Conservation (phyloP, 306 rosid species). For the Rosa persica region DNA sequence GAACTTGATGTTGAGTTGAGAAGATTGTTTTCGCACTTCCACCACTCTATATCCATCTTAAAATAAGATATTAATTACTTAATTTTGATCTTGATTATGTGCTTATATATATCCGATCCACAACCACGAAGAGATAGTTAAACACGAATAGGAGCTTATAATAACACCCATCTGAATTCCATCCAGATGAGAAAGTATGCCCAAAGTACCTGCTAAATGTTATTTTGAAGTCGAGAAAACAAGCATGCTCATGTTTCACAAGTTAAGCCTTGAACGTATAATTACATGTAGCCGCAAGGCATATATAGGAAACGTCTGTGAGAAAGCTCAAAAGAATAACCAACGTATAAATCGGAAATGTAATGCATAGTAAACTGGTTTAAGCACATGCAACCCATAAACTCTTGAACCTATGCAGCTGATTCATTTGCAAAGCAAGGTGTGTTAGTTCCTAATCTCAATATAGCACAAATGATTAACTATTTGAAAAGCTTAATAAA, state of each 20-base stretch:
- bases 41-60: no score
- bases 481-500: neutral
- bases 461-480: neutral
- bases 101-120: no score
- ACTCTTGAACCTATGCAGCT: neutral
- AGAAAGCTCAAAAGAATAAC: neutral
- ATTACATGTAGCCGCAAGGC: neutral
- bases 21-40: no score
- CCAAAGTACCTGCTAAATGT: neutral
- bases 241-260: neutral
- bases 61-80: no score
- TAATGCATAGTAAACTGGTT: neutral
- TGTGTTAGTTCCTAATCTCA: constrained; percentile 12
- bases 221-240: neutral
- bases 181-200: neutral
- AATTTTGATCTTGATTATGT: neutral
- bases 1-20: no score
- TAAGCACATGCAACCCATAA: constrained; percentile 1
- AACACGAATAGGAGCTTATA: neutral
- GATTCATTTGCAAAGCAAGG: constrained; percentile 4
- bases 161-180: neutral
- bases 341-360: neutral
- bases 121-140: neutral
- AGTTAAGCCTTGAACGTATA: neutral
- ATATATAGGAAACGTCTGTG: neutral